Evolutionary conservation across 345 rosid genomes (phyloP).

Genomic region (Cochlearia excelsa): DNA sequence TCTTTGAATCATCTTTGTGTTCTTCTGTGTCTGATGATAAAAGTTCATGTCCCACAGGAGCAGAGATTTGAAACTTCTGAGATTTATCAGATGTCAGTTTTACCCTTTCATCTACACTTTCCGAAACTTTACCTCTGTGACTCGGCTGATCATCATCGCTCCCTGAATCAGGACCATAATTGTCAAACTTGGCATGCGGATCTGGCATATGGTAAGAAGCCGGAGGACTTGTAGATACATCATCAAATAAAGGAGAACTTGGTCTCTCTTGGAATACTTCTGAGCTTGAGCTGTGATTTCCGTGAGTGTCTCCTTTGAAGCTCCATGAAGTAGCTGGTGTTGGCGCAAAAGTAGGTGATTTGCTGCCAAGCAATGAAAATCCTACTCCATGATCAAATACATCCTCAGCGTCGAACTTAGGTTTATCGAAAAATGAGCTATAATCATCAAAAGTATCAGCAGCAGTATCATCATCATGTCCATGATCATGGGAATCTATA

Average conservation of each 20-base stretch:
- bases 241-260: conserved; percentile 39
- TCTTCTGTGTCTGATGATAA: conserved; percentile 24
- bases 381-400: conserved; percentile 28
- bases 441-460: conserved; percentile 56
- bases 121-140: conserved; percentile 10
- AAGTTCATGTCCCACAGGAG: conserved; percentile 32
- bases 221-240: conserved; percentile 34
- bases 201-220: conserved; percentile 39
- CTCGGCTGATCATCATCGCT: conserved; percentile 42
- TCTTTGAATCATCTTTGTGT: conserved; percentile 32
- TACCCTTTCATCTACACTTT: conserved; percentile 10
- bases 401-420: conserved; percentile 40
- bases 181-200: conserved; percentile 49
- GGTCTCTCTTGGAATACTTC: conserved; percentile 36
- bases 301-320: conserved; percentile 33
- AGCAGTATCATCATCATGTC: conserved; percentile 29
- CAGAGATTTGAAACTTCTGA: conserved; percentile 32
- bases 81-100: conserved; percentile 31
- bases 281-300: conserved; percentile 37
- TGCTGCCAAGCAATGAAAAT: conserved; percentile 41
- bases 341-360: conserved; percentile 21
- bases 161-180: conserved; percentile 49
- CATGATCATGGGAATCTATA: conserved; percentile 31
- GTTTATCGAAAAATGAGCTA: conserved; percentile 47
- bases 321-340: conserved; percentile 36